Percentiles rank a stretch among this genome's conserved stretches.
Conservation (phyloP, 371 early-diverging fungal species). For the Rhizopus sp. region DNA sequence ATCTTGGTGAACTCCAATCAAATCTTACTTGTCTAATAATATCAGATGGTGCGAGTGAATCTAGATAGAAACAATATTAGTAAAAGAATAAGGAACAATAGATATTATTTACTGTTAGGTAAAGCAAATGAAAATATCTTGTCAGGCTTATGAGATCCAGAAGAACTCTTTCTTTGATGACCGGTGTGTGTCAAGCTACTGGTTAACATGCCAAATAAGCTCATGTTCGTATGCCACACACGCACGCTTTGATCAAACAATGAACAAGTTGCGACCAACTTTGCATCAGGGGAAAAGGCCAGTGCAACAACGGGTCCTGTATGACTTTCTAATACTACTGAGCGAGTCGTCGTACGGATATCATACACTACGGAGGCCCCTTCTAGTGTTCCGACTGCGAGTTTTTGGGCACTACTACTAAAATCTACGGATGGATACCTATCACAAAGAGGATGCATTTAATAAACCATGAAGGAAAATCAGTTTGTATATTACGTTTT, state of each 20-base stretch:
- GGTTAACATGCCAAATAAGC: slow-evolving; percentile 73
- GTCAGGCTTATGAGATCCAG: slow-evolving; percentile 55
- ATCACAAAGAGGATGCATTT: not conserved
- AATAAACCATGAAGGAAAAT: not conserved
- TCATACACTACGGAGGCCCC: slow-evolving; percentile 83
- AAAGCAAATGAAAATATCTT: slow-evolving; percentile 69
- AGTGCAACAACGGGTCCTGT: slow-evolving; percentile 66
- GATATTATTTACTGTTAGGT: slow-evolving; percentile 44
- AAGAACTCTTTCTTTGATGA: slow-evolving; percentile 15
- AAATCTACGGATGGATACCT: slow-evolving; percentile 76
- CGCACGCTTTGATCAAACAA: slow-evolving; percentile 69
- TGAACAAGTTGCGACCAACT: slow-evolving; percentile 76
- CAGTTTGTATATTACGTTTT: slow-evolving; percentile 45
- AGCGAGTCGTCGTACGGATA: slow-evolving; percentile 82
- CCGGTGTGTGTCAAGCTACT: slow-evolving; percentile 45
- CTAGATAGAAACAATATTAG: slow-evolving; percentile 19
- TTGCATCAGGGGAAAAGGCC: slow-evolving; percentile 81
- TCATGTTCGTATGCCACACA: slow-evolving; percentile 75
- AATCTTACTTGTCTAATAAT: slow-evolving; percentile 60
- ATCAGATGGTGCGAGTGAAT: slow-evolving; percentile 37
- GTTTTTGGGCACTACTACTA: slow-evolving; percentile 73
- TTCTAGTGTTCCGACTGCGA: slow-evolving; percentile 80
- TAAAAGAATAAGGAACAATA: not conserved
- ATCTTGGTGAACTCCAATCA: slow-evolving; percentile 70
- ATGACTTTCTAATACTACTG: slow-evolving; percentile 77